Percentiles rank a stretch among this genome's conserved stretches.
phyloP scores from a whole-genome alignment of 495 filamentous ascomycete species.

The Penicillium diatomitis region DNA sequence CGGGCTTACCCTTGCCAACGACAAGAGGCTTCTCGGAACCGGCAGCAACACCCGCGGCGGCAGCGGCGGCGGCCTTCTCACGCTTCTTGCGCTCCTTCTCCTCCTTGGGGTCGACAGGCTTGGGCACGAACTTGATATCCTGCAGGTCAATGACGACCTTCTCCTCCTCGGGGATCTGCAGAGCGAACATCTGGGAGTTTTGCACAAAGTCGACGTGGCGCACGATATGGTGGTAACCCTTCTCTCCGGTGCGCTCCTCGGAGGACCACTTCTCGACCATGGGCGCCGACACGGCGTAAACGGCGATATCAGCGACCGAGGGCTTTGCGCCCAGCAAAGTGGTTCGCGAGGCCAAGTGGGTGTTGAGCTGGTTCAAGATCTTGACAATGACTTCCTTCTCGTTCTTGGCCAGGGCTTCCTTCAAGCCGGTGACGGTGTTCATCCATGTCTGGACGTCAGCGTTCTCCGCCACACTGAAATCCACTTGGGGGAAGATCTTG shows the following conservation, averaged over 20 bases:
- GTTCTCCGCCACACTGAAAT: conserved; percentile 67
- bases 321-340: conserved; percentile 87
- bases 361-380: conserved; percentile 68
- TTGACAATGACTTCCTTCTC: conserved; percentile 41
- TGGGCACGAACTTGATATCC: conserved; percentile 73
- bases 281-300: conserved; percentile 75
- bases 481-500: conserved; percentile 55
- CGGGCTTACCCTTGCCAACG: conserved; percentile 42
- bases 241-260: conserved; percentile 84
- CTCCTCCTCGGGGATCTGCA: conserved; percentile 61
- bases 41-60: conserved; percentile 26
- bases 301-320: conserved; percentile 77
- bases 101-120: conserved; percentile 72
- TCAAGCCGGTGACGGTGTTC: conserved; percentile 60
- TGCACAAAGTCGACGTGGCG: conserved; percentile 92
- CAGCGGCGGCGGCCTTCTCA: conserved; percentile 60
- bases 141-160: conserved; percentile 73
- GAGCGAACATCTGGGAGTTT: conserved; percentile 68
- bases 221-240: conserved; percentile 85
- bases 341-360: conserved; percentile 77
- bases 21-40: conserved; percentile 31
- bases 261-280: conserved; percentile 69
- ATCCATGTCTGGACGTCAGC: conserved; percentile 85
- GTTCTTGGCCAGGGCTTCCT: conserved; percentile 45
- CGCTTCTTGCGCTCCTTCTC: conserved; percentile 86